These are phyloP conservation scores for Aspergillus tanneri DNA, from an alignment of 2,329 filamentous ascomycete genomes.

Conservation along the genomic window DNA sequence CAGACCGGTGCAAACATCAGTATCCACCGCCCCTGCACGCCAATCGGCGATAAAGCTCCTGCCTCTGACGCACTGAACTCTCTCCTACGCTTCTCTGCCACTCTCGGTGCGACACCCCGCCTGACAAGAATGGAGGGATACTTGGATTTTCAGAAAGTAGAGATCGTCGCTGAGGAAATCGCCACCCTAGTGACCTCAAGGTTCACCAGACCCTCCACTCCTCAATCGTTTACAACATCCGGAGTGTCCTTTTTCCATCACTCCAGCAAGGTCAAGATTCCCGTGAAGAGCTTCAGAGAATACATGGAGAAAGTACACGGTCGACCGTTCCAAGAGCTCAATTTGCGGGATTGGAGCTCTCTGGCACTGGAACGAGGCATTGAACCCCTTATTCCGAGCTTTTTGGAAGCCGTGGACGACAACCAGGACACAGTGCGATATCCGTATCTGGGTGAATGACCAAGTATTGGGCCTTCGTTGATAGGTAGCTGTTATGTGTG, in stretches of 20 bases:
- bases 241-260: background rate
- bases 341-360: background rate
- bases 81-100: background rate
- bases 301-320: slow-evolving; percentile 2
- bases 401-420: slow-evolving; percentile 4
- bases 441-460: background rate
- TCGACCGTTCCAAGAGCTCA: background rate
- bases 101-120: background rate
- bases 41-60: slow-evolving; percentile 7
- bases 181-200: background rate
- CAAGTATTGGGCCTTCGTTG: too few species aligned
- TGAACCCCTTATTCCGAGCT: background rate
- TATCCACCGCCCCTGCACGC: slow-evolving; percentile 5
- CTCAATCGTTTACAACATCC: too few species aligned
- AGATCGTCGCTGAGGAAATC: slow-evolving; percentile 4
- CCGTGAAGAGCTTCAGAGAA: background rate
- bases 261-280: background rate
- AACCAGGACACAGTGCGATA: slow-evolving; percentile 1
- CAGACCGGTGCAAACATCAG: background rate
- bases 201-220: background rate
- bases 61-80: slow-evolving; percentile 3
- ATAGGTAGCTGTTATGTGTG: too few species aligned
- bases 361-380: background rate
- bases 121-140: slow-evolving; percentile 2
- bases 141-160: slow-evolving; percentile 6